phyloP scores from a whole-genome alignment of 2,329 filamentous ascomycete genomes.

The Monosporascus sp. region DNA sequence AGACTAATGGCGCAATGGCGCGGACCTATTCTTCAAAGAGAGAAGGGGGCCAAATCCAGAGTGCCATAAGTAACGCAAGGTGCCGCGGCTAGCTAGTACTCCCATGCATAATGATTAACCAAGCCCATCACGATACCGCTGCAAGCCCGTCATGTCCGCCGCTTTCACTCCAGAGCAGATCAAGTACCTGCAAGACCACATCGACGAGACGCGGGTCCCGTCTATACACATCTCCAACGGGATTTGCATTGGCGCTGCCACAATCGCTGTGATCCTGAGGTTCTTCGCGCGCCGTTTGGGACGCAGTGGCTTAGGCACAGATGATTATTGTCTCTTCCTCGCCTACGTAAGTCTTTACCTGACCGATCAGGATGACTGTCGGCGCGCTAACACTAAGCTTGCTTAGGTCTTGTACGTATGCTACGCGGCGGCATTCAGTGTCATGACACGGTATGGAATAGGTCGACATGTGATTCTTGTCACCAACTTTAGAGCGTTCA shows the following conservation, averaged over 20 bases:
- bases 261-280: not conserved
- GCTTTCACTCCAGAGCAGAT: not conserved
- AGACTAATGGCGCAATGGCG: too few relatives aligned
- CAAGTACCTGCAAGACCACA: not conserved
- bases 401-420: not conserved
- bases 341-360: not conserved
- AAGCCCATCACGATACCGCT: not conserved
- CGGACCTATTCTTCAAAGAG: not conserved
- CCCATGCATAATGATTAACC: not conserved
- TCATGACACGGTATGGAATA: not conserved
- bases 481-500: not conserved
- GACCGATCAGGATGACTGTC: too few relatives aligned
- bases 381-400: not conserved
- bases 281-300: not conserved
- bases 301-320: not conserved
- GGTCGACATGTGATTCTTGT: not conserved
- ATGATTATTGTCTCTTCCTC: not conserved
- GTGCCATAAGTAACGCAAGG: not conserved
- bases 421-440: not conserved
- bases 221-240: not conserved
- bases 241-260: not conserved
- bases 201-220: not conserved
- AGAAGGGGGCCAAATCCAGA: not conserved
- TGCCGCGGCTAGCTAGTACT: not conserved
- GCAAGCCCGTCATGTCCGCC: not conserved